Percentiles rank a stretch among this genome's conserved stretches.
These are phyloP conservation scores for Anthracocystis panici-leucophaei DNA, from an alignment of 1,284 basidiomycete genomes.

Conservation along the genomic window DNA sequence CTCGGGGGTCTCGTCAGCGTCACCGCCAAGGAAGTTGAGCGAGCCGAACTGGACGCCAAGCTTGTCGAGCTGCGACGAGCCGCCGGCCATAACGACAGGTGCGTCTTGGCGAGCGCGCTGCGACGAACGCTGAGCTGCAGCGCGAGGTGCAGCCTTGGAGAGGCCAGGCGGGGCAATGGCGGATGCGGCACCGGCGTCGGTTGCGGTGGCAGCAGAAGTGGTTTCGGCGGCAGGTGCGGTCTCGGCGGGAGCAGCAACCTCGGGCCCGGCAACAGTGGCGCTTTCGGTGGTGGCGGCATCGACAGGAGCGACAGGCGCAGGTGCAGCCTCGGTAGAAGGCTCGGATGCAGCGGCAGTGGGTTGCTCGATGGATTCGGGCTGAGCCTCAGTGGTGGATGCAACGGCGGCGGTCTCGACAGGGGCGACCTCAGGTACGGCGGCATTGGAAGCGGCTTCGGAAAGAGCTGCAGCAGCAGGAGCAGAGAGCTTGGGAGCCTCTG, in stretches of 20 bases:
- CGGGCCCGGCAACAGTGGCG: slow-evolving; percentile 10
- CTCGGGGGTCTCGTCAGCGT: slow-evolving; percentile 44
- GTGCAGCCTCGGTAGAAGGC: slow-evolving; percentile 13
- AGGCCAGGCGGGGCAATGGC: slow-evolving; percentile 44
- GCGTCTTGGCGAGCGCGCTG: slow-evolving; percentile 66
- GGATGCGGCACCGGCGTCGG: slow-evolving; percentile 19
- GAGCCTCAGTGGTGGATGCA: slow-evolving; percentile 17
- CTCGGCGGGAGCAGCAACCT: slow-evolving; percentile 24
- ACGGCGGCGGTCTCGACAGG: slow-evolving; percentile 17
- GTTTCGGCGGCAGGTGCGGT: slow-evolving; percentile 33
- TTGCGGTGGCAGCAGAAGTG: slow-evolving; percentile 15
- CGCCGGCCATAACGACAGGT: slow-evolving; percentile 67
- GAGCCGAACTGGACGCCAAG: slow-evolving; percentile 68
- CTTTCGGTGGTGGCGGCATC: slow-evolving; percentile 14
- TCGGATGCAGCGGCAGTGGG: slow-evolving; percentile 12
- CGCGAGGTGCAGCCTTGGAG: slow-evolving; percentile 49
- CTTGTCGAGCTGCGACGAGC: slow-evolving; percentile 62
- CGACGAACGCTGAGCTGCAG: slow-evolving; percentile 45
- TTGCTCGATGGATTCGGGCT: slow-evolving; percentile 18
- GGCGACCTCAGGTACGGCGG: slow-evolving; percentile 15
- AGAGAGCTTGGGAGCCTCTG: slow-evolving; percentile 57
- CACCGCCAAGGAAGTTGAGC: slow-evolving; percentile 65
- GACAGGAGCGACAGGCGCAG: slow-evolving; percentile 12
- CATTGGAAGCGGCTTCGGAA: slow-evolving; percentile 12
- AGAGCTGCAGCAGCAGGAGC: slow-evolving; percentile 23